phyloP scores from a whole-genome alignment of 2,329 filamentous ascomycete species.

The Phyllosticta citrichinensis region DNA sequence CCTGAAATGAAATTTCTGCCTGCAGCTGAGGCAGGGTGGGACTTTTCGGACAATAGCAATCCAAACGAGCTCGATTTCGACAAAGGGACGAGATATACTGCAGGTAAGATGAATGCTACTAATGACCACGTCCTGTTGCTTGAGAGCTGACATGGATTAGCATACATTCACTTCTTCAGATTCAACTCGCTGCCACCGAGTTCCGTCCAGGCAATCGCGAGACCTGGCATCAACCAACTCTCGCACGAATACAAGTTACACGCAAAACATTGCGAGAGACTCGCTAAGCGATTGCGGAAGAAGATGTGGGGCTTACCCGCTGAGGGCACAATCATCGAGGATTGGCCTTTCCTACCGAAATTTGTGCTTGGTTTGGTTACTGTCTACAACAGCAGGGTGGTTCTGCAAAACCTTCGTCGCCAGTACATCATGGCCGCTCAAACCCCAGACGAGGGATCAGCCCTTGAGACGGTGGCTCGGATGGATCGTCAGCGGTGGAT shows the following conservation, averaged over 20 bases:
- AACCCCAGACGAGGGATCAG: no score
- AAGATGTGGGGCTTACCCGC: background rate
- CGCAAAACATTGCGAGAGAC: background rate
- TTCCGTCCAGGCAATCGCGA: background rate
- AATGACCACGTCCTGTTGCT: no score
- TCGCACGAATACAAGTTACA: background rate
- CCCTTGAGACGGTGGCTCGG: no score
- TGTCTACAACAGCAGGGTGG: no score
- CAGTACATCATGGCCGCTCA: no score
- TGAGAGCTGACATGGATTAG: background rate
- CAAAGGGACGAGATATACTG: background rate
- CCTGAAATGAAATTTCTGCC: background rate
- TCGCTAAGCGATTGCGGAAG: background rate
- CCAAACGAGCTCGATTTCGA: background rate
- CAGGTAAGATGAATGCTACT: background rate
- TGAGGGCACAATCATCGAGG: background rate
- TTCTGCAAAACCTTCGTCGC: no score
- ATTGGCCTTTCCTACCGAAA: background rate
- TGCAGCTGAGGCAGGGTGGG: background rate
- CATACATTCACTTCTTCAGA: background rate
- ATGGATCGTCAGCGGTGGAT: no score
- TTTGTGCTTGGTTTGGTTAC: background rate
- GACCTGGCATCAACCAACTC: background rate
- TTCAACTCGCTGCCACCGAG: background rate
- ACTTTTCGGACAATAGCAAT: background rate